Percentiles rank a stretch among this genome's conserved stretches.
Evolutionary conservation across 2,329 filamentous ascomycete species (phyloP).

Genomic region (Westerdykella ornata): DNA sequence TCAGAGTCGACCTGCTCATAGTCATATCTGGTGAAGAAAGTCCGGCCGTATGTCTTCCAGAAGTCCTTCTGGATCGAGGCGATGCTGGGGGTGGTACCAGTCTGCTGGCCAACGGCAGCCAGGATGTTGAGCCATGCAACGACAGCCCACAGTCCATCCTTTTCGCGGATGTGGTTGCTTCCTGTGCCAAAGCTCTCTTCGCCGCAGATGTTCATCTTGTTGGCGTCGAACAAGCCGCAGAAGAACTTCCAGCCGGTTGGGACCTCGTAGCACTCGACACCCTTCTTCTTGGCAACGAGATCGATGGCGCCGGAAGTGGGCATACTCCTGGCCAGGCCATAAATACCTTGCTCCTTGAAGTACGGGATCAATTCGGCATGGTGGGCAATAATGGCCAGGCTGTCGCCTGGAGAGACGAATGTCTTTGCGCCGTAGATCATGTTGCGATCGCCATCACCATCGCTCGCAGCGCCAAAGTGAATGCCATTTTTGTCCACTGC

Average conservation of each 20-base stretch:
- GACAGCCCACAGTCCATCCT: constrained; percentile 96
- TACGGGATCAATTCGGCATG: constrained; percentile 94
- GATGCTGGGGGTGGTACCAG: constrained; percentile 79
- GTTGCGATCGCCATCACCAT: constrained; percentile 97
- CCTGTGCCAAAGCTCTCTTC: constrained; percentile 98
- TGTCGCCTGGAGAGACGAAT: constrained; percentile 96
- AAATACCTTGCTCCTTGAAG: constrained; percentile 96
- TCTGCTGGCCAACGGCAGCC: constrained; percentile 80
- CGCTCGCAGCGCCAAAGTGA: constrained; percentile 92
- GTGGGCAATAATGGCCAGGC: constrained; percentile 95
- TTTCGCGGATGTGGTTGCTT: constrained; percentile 97
- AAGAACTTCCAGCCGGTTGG: constrained; percentile 99
- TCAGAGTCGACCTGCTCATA: constrained; percentile 93
- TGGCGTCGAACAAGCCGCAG: constrained; percentile 90
- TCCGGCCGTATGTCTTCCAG: constrained; percentile 92
- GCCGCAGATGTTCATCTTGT: constrained; percentile 99
- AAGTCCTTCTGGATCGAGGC: constrained; percentile 95
- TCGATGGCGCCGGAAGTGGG: constrained; percentile 94
- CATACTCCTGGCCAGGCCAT: constrained; percentile 94
- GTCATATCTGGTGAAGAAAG: constrained; percentile 98
- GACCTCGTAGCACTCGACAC: constrained; percentile 87
- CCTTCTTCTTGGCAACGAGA: constrained; percentile 90
- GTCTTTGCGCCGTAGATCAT: constrained; percentile 99
- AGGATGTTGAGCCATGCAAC: constrained; percentile 99
- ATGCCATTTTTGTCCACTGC: constrained; percentile 85